phyloP scores from a whole-genome alignment of 1,284 basidiomycete species.

The Trichosporon faecale region DNA sequence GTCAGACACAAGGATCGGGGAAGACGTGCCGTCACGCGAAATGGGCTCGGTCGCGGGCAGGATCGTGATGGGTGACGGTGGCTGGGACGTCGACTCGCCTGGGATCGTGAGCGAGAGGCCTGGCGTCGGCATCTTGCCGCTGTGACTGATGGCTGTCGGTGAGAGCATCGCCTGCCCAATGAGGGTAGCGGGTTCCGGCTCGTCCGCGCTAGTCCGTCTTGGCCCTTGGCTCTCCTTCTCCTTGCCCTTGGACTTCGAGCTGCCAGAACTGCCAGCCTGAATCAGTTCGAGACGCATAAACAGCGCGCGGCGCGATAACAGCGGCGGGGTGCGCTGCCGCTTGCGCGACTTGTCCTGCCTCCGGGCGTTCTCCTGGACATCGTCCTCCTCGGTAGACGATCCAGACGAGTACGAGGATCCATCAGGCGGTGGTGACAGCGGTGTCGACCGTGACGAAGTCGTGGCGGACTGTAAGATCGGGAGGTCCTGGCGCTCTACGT shows the following conservation, averaged over 20 bases:
- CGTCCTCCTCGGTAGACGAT: conserved; percentile 17
- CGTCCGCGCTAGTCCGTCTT: background rate
- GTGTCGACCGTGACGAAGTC: conserved; percentile 27
- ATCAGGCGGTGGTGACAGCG: conserved; percentile 23
- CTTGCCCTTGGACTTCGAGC: conserved; percentile 15
- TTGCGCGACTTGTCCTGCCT: background rate
- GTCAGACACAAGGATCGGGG: conserved; percentile 18
- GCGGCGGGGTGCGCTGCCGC: conserved; percentile 7
- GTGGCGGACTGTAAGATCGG: conserved; percentile 36
- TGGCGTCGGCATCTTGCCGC: conserved; percentile 17
- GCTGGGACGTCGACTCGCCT: conserved; percentile 11
- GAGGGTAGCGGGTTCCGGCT: background rate
- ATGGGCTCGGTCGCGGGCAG: conserved; percentile 27
- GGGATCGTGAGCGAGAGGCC: conserved; percentile 29
- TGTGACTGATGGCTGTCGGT: background rate
- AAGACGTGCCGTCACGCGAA: conserved; percentile 9
- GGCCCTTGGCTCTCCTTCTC: conserved; percentile 16
- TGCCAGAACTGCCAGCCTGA: background rate
- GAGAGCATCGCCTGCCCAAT: conserved; percentile 3
- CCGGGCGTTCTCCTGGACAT: background rate
- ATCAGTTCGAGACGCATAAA: conserved; percentile 20
- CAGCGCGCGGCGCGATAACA: conserved; percentile 18
- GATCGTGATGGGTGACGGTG: conserved; percentile 39
- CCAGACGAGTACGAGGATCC: conserved; percentile 18
- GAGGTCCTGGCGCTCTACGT: conserved; percentile 41